Percentiles rank a stretch among this genome's conserved stretches.
Conservation (phyloP, 2,329 filamentous ascomycete genomes). For the Fusarium duplospermum region DNA sequence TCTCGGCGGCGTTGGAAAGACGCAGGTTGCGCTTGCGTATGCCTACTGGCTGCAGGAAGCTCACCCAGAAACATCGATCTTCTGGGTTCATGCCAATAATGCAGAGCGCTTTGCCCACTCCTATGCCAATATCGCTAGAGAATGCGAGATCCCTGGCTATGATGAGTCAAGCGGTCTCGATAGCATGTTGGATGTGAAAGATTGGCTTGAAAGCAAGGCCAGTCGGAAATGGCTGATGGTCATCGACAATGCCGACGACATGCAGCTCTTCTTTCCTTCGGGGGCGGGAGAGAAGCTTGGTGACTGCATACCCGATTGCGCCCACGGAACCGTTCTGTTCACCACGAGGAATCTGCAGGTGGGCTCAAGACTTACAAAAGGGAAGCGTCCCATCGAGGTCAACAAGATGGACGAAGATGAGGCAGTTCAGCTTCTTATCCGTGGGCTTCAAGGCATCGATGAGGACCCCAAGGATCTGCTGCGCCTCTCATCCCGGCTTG, state of each 20-base stretch:
- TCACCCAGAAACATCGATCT: constrained; percentile 38
- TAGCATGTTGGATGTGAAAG: constrained; percentile 40
- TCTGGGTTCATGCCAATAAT: constrained; percentile 51
- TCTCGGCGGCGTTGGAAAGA: constrained; percentile 36
- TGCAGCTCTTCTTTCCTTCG: constrained; percentile 19
- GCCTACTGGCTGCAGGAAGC: constrained; percentile 18
- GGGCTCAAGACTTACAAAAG: constrained; percentile 38
- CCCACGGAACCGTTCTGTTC: constrained; percentile 46
- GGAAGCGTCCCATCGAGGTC: constrained; percentile 41
- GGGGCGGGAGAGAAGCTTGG: accelerated
- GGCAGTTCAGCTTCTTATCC: constrained; percentile 38
- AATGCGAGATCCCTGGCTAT: constrained; percentile 41
- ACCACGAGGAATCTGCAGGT: constrained; percentile 51
- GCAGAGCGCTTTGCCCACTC: constrained; percentile 47
- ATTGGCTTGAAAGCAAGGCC: constrained; percentile 44
- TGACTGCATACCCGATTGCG: constrained; percentile 44
- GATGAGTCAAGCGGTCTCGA: constrained; percentile 37
- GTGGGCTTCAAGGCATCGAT: constrained; percentile 16
- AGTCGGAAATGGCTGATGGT: constrained; percentile 30
- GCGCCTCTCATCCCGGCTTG: constrained; percentile 40
- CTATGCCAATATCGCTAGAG: constrained; percentile 48
- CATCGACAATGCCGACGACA: constrained; percentile 38
- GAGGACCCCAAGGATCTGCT: background rate
- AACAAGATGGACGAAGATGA: constrained; percentile 45
- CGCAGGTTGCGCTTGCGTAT: constrained; percentile 30